Base-by-base conservation (phyloP, 345 rosid genomes). In the Camelina neglecta region DNA sequence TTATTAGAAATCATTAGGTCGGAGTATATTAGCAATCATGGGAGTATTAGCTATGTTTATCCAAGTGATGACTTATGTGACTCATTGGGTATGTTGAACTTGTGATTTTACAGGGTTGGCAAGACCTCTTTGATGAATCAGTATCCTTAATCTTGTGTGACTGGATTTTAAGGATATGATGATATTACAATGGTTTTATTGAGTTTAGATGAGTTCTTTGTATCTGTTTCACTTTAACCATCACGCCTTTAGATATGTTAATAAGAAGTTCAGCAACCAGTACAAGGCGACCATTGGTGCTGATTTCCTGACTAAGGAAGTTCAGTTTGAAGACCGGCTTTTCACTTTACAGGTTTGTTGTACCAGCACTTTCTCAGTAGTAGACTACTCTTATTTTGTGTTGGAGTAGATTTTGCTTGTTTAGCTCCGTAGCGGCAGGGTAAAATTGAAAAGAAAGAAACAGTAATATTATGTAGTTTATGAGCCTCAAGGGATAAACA, bases 61-160 rank as follows among this genome's bases (percentile, higher is more conserved):
- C 29, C 33, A 21, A 65, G 65, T 15, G 10, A 7, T 29, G 49
- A 35, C 38, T 29, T 29, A 29, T 29, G 8, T 33, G 36, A 64
- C 39, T 73, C 6, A 48, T 44, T 38, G 11, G 24, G 11, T 0
- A 60, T 5, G 35, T 45, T 21, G 7, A 29, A 29, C 7, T 50
- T 75, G 24, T 75, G 1, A 15, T 77, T 73, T 59, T 80, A 60
- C 84, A 94, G 98, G 88, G 98, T 94, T 11, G 96, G 98, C 68
- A 92, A 90, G 89, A 94, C 96, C 24, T 94, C 96, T 8, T 84
- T 90, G 90, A 94, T 94, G 97, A 94, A 90, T 78, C 98, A 92
- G 96, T 94, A 92, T 82, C 89, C 92, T 82, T 39, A 9, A 10
- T 50, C 5, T 29, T 54, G 3, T 50, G 33, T 60, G 21, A 53